Conservation (phyloP, 2,329 filamentous ascomycete genomes). For the Monilinia laxa region DNA sequence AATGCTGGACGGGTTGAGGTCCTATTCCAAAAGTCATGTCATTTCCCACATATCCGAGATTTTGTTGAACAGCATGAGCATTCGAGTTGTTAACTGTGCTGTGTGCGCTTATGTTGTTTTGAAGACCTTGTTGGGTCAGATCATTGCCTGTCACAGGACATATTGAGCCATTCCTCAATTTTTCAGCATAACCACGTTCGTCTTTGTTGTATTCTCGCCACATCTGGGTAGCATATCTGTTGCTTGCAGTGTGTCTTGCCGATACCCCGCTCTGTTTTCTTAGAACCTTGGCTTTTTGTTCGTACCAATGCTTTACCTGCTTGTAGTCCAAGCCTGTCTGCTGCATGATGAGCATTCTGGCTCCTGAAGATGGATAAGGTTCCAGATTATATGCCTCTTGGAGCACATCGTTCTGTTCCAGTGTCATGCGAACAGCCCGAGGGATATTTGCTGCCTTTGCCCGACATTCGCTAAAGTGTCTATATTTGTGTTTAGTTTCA, state of each 20-base stretch:
- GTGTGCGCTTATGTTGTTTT: no score
- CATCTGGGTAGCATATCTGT: neutral
- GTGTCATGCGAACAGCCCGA: neutral
- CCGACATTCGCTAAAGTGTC: constrained; percentile 8
- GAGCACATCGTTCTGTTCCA: neutral
- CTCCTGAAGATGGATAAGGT: neutral
- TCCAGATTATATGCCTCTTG: neutral
- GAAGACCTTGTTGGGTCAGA: no score
- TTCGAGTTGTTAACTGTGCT: no score
- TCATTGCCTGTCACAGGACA: neutral
- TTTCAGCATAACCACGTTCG: neutral
- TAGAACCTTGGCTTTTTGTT: neutral
- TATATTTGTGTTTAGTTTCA: constrained; percentile 9
- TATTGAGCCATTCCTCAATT: constrained; percentile 5
- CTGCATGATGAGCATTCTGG: neutral
- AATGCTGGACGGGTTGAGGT: no score
- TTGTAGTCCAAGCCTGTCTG: neutral
- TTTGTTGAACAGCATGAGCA: no score
- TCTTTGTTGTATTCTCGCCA: neutral
- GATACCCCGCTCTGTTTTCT: neutral
- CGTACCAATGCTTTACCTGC: constrained; percentile 8
- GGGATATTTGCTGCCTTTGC: neutral
- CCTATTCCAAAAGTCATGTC: no score
- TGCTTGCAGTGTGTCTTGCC: neutral
- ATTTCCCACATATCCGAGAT: no score